phyloP scores from a whole-genome alignment of 1,139 yeast genomes.

The Pneumocystis murina region DNA sequence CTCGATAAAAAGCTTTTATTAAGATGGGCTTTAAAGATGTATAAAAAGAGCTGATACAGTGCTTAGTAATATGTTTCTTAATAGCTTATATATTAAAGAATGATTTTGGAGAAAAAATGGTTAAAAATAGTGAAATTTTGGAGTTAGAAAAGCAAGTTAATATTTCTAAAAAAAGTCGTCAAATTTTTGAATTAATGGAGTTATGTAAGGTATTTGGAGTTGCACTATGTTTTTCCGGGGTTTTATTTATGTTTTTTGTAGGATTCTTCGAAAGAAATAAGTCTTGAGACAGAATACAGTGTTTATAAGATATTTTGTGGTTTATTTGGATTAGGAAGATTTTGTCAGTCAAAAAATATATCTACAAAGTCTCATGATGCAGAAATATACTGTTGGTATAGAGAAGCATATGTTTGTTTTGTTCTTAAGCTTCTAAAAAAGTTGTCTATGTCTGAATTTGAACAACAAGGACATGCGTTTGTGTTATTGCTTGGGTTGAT shows the following conservation, averaged over 20 bases:
- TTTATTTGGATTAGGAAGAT: constrained; percentile 43
- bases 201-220: constrained; percentile 21
- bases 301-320: constrained; percentile 24
- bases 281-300: constrained; percentile 26
- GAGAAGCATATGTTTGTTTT: constrained; percentile 12
- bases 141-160: constrained; percentile 25
- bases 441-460: not conserved
- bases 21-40: no score
- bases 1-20: no score
- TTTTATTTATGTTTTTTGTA: constrained; percentile 41
- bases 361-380: constrained; percentile 25
- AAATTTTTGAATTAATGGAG: constrained; percentile 33
- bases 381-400: constrained; percentile 12
- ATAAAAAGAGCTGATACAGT: no score
- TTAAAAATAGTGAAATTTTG: constrained; percentile 21
- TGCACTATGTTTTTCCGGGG: constrained; percentile 34
- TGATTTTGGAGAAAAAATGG: not conserved
- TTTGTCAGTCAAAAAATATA: constrained; percentile 42
- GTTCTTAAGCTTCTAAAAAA: not conserved
- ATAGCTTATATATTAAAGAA: not conserved
- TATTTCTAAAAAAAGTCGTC: constrained; percentile 36
- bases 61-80: no score
- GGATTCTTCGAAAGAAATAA: constrained; percentile 26
- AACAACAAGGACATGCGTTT: not conserved
- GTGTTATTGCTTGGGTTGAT: constrained; percentile 33